Evolutionary conservation across 176 grass and related monocot genomes (phyloP).

Genomic region (barley (Hordeum vulgare)): MorexV3_pseudomolecules_assembly NC_058522.1:523254597-523255096

Average conservation of each 20-base stretch:
- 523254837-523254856: too few species aligned
- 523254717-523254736: constrained; percentile 74
- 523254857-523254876: neutral
- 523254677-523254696: neutral
- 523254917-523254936: neutral
- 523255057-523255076: neutral
- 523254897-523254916: constrained; percentile 11
- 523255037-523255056: constrained; percentile 14
- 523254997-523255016: neutral
- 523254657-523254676: neutral
- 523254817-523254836: neutral
- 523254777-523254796: neutral
- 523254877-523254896: neutral
- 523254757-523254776: constrained; percentile 3
- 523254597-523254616: constrained; percentile 87
- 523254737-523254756: constrained; percentile 68
- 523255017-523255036: constrained; percentile 9
- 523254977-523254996: neutral
- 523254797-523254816: constrained; percentile 15
- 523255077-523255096: neutral
- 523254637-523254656: neutral
- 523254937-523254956: too few species aligned
- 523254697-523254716: neutral
- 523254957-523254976: neutral
- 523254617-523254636: constrained; percentile 49